Evolutionary conservation across 345 rosid species (phyloP).

Genomic region (Rhodamnia rubescens): DNA sequence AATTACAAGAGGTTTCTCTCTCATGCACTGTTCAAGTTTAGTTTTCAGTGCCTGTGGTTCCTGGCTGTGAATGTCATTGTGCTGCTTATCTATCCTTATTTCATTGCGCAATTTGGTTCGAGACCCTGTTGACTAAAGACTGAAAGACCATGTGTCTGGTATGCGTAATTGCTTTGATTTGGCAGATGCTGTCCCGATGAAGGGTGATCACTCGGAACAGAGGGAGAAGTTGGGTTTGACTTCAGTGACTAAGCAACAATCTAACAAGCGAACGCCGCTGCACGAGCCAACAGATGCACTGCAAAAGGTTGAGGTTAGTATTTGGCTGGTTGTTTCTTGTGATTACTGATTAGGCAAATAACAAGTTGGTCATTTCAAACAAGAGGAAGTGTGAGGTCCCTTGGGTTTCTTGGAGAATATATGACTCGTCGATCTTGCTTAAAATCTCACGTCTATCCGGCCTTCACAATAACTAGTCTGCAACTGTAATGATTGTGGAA

Average conservation of each 20-base stretch:
- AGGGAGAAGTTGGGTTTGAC: slow-evolving; percentile 79
- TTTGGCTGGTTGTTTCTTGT: not conserved
- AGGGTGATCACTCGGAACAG: slow-evolving; percentile 56
- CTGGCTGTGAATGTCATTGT: not conserved
- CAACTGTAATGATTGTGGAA: not conserved
- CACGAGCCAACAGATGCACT: slow-evolving; percentile 52
- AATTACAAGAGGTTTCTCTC: slow-evolving; percentile 39
- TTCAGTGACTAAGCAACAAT: slow-evolving; percentile 32
- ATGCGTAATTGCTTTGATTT: slow-evolving; percentile 3
- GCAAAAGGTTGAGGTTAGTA: slow-evolving; percentile 79
- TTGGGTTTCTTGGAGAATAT: not conserved
- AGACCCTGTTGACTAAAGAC: not conserved
- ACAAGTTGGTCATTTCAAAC: not conserved
- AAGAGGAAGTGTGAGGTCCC: not conserved
- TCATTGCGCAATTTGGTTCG: not conserved
- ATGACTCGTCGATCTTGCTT: not conserved
- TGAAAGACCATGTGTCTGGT: not conserved
- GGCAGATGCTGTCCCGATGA: slow-evolving; percentile 50
- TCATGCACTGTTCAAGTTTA: not conserved
- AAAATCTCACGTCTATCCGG: not conserved
- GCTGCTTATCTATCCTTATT: not conserved
- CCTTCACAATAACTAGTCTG: not conserved
- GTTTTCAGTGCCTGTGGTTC: not conserved
- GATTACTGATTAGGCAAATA: not conserved
- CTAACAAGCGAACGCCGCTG: slow-evolving; percentile 23